Percentiles rank a stretch among this genome's conserved stretches.
Conservation (phyloP, 1,284 basidiomycete species). For the Papiliotrema terrestris region DNA sequence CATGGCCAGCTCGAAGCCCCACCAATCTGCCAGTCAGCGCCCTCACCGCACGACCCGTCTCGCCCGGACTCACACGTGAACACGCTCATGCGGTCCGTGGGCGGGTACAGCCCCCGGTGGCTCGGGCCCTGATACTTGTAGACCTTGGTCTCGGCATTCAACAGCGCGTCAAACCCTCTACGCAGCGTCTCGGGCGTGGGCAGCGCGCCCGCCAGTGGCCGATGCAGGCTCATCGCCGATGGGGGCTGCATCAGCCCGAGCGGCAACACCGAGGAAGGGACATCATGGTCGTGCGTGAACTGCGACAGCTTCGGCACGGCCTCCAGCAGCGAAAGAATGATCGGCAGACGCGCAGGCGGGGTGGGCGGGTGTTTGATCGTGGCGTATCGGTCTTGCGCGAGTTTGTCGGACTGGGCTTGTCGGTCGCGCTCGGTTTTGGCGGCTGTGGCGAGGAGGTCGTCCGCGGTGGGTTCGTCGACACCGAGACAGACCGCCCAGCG, state of each 20-base stretch:
- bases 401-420: not conserved
- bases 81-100: slow-evolving; percentile 18
- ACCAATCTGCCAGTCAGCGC: slow-evolving; percentile 20
- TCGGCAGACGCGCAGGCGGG: slow-evolving; percentile 8
- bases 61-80: slow-evolving; percentile 16
- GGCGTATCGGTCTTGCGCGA: slow-evolving; percentile 2
- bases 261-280: not conserved
- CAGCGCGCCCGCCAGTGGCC: slow-evolving; percentile 16
- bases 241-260: slow-evolving; percentile 16
- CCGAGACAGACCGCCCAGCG: slow-evolving; percentile 19
- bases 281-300: not conserved
- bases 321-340: slow-evolving; percentile 14
- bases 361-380: slow-evolving; percentile 7
- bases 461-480: slow-evolving; percentile 9
- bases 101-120: slow-evolving; percentile 15
- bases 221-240: slow-evolving; percentile 12
- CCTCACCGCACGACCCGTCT: not conserved
- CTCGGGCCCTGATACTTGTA: slow-evolving; percentile 16
- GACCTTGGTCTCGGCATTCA: slow-evolving; percentile 20
- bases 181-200: slow-evolving; percentile 17
- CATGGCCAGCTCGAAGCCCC: slow-evolving; percentile 23
- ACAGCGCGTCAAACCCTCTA: slow-evolving; percentile 16
- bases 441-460: slow-evolving; percentile 6
- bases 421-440: slow-evolving; percentile 1
- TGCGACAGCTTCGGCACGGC: not conserved